Percentiles rank a stretch among this genome's conserved stretches.
These are phyloP conservation scores for Teratosphaeria destructans DNA, from an alignment of 2,329 filamentous ascomycete genomes.

Conservation along the genomic window DNA sequence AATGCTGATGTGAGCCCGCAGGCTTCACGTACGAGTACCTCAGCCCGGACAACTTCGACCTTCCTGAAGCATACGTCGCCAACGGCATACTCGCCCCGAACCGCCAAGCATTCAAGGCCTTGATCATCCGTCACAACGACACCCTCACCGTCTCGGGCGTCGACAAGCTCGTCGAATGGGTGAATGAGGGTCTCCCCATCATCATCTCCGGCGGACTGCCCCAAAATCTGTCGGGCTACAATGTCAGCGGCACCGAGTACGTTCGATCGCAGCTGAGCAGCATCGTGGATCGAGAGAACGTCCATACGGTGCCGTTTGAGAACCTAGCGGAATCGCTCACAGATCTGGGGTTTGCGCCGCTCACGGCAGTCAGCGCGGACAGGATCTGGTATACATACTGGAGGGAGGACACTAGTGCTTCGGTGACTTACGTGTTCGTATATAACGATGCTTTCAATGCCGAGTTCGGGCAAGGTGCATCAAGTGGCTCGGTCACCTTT, in stretches of 20 bases:
- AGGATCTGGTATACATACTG: constrained; percentile 29
- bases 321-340: constrained; percentile 24
- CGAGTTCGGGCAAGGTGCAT: constrained; percentile 2
- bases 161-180: constrained; percentile 25
- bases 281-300: constrained; percentile 24
- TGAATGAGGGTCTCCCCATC: constrained; percentile 32
- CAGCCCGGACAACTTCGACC: constrained; percentile 34
- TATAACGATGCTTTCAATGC: not conserved
- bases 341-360: constrained; percentile 24
- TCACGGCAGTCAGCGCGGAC: constrained; percentile 15
- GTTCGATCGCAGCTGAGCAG: constrained; percentile 12
- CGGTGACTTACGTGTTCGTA: not conserved
- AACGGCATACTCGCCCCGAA: constrained; percentile 30
- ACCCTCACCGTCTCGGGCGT: constrained; percentile 29
- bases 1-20: not conserved
- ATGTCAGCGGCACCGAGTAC: constrained; percentile 2
- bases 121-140: constrained; percentile 30
- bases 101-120: constrained; percentile 32
- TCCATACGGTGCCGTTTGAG: constrained; percentile 24
- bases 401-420: constrained; percentile 20
- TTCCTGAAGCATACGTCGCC: constrained; percentile 28
- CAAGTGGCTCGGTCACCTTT: constrained; percentile 21
- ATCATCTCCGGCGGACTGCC: constrained; percentile 31
- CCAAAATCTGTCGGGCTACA: constrained; percentile 3
- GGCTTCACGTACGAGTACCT: constrained; percentile 34